Conservation (phyloP, 495 filamentous ascomycete genomes). For the Beverwykella pulmonaria region DNA sequence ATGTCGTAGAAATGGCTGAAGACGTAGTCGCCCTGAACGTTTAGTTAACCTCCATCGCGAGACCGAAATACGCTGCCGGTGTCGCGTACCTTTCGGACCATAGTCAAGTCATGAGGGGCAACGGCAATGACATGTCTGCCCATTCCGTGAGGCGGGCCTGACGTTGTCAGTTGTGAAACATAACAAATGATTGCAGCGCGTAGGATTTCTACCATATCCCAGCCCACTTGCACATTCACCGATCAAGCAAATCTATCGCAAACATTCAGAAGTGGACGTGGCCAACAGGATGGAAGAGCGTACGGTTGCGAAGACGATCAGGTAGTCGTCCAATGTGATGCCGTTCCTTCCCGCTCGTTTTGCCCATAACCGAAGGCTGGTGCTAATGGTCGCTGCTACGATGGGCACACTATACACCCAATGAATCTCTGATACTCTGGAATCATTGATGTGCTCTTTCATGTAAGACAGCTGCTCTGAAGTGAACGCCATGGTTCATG, state of each 20-base stretch:
- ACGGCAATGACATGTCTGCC: conserved; percentile 31
- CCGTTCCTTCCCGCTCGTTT: conserved; percentile 34
- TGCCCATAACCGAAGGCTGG: conserved; percentile 24
- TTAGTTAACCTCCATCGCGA: background rate
- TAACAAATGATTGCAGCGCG: background rate
- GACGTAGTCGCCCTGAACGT: conserved; percentile 31
- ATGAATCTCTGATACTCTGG: conserved; percentile 24
- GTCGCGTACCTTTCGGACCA: conserved; percentile 29
- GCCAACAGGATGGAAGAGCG: background rate
- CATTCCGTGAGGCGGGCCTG: conserved; percentile 38
- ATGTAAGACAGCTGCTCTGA: conserved; percentile 35
- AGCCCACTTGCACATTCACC: conserved; percentile 32
- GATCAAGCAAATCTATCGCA: conserved; percentile 31
- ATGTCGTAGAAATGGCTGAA: conserved; percentile 40
- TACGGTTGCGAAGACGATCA: conserved; percentile 35
- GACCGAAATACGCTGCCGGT: background rate
- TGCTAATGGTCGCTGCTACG: conserved; percentile 11
- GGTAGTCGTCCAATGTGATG: conserved; percentile 35
- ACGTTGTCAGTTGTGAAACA: conserved; percentile 2
- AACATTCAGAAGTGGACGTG: background rate
- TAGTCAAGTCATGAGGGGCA: conserved; percentile 18
- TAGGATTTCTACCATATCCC: conserved; percentile 27
- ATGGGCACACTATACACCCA: conserved; percentile 33
- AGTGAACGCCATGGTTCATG: conserved; percentile 33
- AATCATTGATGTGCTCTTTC: conserved; percentile 33